Conservation (phyloP, 2,329 filamentous ascomycete genomes). For the Penicillium rolfsii region DNA sequence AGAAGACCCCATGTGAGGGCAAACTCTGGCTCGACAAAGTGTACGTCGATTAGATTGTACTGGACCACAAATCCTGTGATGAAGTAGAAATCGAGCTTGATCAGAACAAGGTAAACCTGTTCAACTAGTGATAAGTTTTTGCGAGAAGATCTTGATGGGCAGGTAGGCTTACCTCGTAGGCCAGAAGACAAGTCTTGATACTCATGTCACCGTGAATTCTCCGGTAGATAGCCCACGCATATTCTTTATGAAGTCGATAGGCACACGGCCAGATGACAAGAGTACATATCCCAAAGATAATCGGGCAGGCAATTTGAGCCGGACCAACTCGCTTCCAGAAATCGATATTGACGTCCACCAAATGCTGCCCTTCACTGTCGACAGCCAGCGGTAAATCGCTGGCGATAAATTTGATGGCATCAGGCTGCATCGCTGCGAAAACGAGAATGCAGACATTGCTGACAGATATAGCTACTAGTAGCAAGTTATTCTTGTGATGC, state of each 20-base stretch:
- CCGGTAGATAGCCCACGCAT: constrained; percentile 26
- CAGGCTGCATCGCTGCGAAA: constrained; percentile 23
- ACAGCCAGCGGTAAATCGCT: constrained; percentile 4
- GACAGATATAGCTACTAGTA: constrained; percentile 24
- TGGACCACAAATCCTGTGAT: constrained; percentile 26
- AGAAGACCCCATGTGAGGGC: constrained; percentile 24
- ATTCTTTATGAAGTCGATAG: constrained; percentile 24
- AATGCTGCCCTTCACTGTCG: neutral
- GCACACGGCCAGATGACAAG: constrained; percentile 16
- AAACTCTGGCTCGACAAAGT: constrained; percentile 26
- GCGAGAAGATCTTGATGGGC: neutral
- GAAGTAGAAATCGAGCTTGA: constrained; percentile 25
- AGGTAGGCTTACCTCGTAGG: constrained; percentile 18
- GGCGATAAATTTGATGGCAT: constrained; percentile 6
- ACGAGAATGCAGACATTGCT: constrained; percentile 18
- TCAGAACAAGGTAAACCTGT: constrained; percentile 25
- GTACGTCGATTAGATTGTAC: constrained; percentile 26
- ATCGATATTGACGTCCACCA: constrained; percentile 17
- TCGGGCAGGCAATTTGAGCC: constrained; percentile 15
- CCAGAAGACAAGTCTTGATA: constrained; percentile 16
- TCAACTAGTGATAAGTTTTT: neutral
- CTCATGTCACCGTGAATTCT: constrained; percentile 20
- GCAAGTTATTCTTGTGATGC: constrained; percentile 25
- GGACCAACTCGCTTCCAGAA: constrained; percentile 20
- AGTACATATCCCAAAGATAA: constrained; percentile 21